These are phyloP conservation scores for Yamadazyma spencermartinsiae DNA, from an alignment of 1,139 yeast species.

Conservation along the genomic window DNA sequence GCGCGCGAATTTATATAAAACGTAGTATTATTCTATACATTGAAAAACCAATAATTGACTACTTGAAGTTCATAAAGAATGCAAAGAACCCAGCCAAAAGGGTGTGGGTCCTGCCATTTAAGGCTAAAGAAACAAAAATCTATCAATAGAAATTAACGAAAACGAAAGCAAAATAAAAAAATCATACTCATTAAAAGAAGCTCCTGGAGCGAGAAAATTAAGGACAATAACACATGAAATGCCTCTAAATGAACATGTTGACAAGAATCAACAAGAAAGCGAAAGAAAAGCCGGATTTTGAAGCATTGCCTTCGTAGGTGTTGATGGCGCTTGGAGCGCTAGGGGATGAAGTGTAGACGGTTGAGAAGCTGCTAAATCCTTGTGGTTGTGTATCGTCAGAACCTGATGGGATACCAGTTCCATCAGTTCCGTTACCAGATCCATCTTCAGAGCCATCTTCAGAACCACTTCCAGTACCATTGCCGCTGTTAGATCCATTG, in stretches of 20 bases:
- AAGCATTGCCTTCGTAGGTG: slow-evolving; percentile 35
- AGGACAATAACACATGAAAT: no score
- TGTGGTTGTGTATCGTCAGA: no score
- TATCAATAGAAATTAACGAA: no score
- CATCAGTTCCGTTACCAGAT: not conserved
- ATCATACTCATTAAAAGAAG: not conserved
- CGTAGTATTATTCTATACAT: no score
- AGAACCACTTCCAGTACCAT: not conserved
- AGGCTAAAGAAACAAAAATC: no score
- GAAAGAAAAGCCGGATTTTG: not conserved
- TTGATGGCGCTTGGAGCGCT: slow-evolving; percentile 23
- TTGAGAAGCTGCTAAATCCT: not conserved
- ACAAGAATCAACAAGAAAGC: not conserved
- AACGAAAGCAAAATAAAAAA: no score
- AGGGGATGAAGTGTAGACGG: slow-evolving; percentile 1
- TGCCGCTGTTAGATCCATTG: not conserved
- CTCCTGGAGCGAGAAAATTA: not conserved
- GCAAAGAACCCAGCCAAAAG: no score
- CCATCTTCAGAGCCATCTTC: not conserved
- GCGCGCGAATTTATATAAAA: no score
- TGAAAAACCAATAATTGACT: no score
- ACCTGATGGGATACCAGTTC: not conserved
- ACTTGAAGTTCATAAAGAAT: no score
- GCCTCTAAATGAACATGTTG: not conserved
- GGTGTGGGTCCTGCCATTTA: no score